Evolutionary conservation across 805 yeast genomes (phyloP).

Genomic region (Candida berthetii): DNA sequence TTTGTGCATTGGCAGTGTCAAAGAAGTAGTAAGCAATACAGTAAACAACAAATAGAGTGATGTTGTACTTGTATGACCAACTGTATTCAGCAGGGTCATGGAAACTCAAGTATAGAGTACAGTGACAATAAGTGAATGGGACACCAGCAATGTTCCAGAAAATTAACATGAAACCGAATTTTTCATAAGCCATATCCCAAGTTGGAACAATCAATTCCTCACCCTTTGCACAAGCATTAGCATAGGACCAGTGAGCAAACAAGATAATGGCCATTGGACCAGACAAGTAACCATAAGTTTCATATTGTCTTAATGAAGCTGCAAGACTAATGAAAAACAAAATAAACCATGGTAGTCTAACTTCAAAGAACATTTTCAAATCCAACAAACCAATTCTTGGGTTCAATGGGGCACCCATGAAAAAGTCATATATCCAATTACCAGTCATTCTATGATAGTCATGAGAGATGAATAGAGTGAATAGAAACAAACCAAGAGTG

Average conservation of each 20-base stretch:
- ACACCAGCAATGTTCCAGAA: conserved; percentile 99
- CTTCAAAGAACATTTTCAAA: conserved; percentile 95
- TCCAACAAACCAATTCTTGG: conserved; percentile 93
- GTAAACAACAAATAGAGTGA: conserved; percentile 47
- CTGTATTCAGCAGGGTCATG: conserved; percentile 81
- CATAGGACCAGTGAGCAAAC: conserved; percentile 89
- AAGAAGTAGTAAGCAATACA: conserved; percentile 81
- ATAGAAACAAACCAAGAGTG: conserved; percentile 64
- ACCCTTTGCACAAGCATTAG: conserved; percentile 96
- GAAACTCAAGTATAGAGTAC: conserved; percentile 76
- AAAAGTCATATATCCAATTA: conserved; percentile 80
- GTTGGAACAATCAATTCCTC: conserved; percentile 96
- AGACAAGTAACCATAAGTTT: conserved; percentile 70
- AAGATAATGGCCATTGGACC: conserved; percentile 70
- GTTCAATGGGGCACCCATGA: conserved; percentile 96
- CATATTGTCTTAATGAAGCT: conserved; percentile 73
- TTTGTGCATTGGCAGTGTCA: conserved; percentile 93
- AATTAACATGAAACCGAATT: conserved; percentile 97
- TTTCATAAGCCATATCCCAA: conserved; percentile 99
- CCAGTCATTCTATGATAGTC: conserved; percentile 93
- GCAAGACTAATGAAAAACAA: conserved; percentile 72
- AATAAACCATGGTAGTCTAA: conserved; percentile 95
- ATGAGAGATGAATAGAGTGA: conserved; percentile 55
- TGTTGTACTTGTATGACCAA: conserved; percentile 60
- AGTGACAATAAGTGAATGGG: conserved; percentile 95